Percentiles rank a stretch among this genome's conserved stretches.
phyloP scores from a whole-genome alignment of 345 rosid genomes.

The Brassica juncea region DNA sequence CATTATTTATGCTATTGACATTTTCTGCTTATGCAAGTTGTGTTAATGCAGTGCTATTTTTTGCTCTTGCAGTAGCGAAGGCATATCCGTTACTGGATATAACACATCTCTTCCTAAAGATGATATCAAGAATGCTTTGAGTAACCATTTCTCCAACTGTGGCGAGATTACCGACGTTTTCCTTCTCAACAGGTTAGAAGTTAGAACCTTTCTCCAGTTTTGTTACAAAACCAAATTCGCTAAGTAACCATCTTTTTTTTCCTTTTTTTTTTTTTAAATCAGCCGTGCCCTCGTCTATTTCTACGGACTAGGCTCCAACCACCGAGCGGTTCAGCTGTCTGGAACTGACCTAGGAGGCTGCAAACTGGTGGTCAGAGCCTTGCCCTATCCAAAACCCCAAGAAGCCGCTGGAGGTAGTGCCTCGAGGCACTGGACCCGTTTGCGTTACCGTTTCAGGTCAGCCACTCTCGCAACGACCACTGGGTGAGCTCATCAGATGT shows the following conservation, averaged over 20 bases:
- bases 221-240: background rate
- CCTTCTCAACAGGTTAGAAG: background rate
- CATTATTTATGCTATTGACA: background rate
- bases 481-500: too few relatives aligned
- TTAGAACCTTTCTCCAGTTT: background rate
- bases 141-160: background rate
- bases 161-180: background rate
- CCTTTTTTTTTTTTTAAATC: background rate
- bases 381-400: background rate
- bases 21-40: background rate
- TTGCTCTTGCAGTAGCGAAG: background rate
- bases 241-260: background rate
- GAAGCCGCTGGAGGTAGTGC: background rate
- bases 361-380: background rate
- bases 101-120: background rate
- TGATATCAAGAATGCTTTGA: background rate
- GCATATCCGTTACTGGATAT: background rate
- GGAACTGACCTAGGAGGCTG: background rate
- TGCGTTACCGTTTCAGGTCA: background rate
- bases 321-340: background rate
- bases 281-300: background rate
- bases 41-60: background rate
- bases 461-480: background rate
- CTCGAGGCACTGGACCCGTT: background rate
- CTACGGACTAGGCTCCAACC: background rate